Base-by-base conservation (phyloP, 176 grass and related monocot genomes). In the Hordeum marinum region DNA sequence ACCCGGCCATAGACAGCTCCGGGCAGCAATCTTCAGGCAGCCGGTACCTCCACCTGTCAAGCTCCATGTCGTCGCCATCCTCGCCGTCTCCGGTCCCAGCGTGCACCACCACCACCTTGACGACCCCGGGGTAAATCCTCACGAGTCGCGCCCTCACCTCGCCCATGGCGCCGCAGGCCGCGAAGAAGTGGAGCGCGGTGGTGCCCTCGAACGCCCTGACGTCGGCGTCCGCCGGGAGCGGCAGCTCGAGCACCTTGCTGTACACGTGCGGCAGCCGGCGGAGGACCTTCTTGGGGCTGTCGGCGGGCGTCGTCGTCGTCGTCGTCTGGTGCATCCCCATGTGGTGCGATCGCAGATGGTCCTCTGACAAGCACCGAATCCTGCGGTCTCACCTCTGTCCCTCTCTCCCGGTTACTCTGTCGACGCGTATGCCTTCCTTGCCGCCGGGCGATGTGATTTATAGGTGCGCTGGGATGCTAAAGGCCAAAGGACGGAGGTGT, bases 241-340 rank as follows among this genome's bases (percentile, higher is more conserved):
- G 92, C 52, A 94, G 92, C 88, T 97, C 95, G 11, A 97, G 88
- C 82, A 97, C 90, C 85, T 94, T 94, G 75, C 87, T 91, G 90
- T 94, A 97, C 48, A 94, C 84, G 73, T 92, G 90, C 41, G 95
- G 92, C 65, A 97, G 90, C 48, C 95, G 90, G 50, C 89, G 90
- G 70, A 97, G 95, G 48, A 85, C 84, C 86, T 85, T 89, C 90
- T 68, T 68, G 48, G 14, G 5, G 63, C 69, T 21, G 25, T 72
- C 39, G 63, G 67, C 80, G 7, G 25, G 54, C 35, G 52, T 3
- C 17, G 13, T 55, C 52, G 15, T 18, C 67, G 55, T 18, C 67
- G 55, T 81, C 34, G 69, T 20, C 9, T 89, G 89, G 21, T 94
- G 84, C 64, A 91, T 80, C 85, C 50, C 80, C 80, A 91, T 92